Evolutionary conservation across 2,329 filamentous ascomycete genomes (phyloP), one percentile per base, ranked within the genome.

Genomic region (Pyricularia grisea): DNA sequence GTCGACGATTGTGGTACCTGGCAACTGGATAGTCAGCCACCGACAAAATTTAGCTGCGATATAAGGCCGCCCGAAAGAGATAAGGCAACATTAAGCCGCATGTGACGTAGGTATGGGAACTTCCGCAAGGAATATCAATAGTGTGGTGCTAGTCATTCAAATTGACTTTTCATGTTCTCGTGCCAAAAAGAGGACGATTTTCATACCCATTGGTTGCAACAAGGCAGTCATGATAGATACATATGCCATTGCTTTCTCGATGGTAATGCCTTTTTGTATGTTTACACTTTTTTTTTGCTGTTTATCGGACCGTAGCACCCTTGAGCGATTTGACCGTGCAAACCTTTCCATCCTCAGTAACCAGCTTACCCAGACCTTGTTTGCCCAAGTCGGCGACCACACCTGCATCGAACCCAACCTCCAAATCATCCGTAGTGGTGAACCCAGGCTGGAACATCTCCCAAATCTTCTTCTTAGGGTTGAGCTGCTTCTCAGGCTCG

Each of bases 401-500:
- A 64, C 81, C 85, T 3, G 91, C 92, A 75, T 98, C 92, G 77
- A 98, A 99, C 0, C 86, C 93, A 50, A 97, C 94, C 80, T 94
- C 91, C 67, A 94, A 84, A 65, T 79, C 81, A 9, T 90, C 90
- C 1, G 91, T 97, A 9, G 94, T 99, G 33, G 92, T 97, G 82
- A 98, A 98, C 0, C 94, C 95, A 0, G 94, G 93, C 85, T 98
- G 94, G 81, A 97, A 92, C 11, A 87, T 92, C 85, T 99, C 95
- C 94, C 94, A 98, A 71, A 98, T 84, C 89, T 98, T 98, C 89
- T 98, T 99, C 90, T 99, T 99, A 70, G 95, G 95, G 85, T 98
- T 99, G 70, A 99, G 86, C 67, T 94, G 88, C 71, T 90, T 90
- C 85, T 99, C 95, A 0, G 95, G 93, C 84, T 97, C 92, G 70